Conservation (phyloP, 768 basidiomycete species). For the Russula earlei region DNA sequence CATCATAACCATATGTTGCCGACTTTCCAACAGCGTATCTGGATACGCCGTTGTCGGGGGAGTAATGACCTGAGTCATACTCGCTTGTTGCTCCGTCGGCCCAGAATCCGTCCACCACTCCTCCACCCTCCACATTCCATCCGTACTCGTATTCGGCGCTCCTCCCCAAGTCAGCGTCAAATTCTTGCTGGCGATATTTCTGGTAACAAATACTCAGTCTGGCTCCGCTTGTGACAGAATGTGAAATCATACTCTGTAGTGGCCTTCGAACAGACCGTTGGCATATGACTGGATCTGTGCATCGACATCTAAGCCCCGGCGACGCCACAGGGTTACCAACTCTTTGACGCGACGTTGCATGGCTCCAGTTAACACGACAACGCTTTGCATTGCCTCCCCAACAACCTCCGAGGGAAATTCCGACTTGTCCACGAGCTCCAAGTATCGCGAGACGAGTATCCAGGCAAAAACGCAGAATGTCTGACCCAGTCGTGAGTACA, state of each 20-base stretch:
- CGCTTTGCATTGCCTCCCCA: neutral
- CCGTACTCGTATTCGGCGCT: too few relatives aligned
- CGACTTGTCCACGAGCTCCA: slow-evolving; percentile 6
- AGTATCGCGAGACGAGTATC: slow-evolving; percentile 5
- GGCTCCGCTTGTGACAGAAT: neutral
- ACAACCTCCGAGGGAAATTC: neutral
- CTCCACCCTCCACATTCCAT: too few relatives aligned
- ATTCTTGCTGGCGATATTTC: slow-evolving; percentile 9
- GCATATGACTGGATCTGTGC: slow-evolving; percentile 12
- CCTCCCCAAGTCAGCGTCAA: slow-evolving; percentile 6
- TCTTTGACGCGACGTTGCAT: slow-evolving; percentile 2
- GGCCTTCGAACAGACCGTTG: slow-evolving; percentile 13
- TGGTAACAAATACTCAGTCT: neutral
- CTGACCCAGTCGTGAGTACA: neutral
- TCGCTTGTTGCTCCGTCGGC: too few relatives aligned
- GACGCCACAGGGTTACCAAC: slow-evolving; percentile 12
- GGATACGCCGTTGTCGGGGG: too few relatives aligned
- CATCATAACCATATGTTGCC: too few relatives aligned
- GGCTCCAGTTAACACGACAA: neutral
- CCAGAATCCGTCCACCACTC: too few relatives aligned
- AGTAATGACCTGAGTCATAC: too few relatives aligned
- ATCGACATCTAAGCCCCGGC: slow-evolving; percentile 14
- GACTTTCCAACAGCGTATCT: too few relatives aligned
- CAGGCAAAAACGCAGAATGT: neutral
- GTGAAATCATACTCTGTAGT: slow-evolving; percentile 7